A percentile compares a stretch with the other conserved stretches of the same genome.
These are phyloP conservation scores for Mucor plumbeus DNA, from an alignment of 371 early-diverging fungal species.

Conservation along the genomic window DNA sequence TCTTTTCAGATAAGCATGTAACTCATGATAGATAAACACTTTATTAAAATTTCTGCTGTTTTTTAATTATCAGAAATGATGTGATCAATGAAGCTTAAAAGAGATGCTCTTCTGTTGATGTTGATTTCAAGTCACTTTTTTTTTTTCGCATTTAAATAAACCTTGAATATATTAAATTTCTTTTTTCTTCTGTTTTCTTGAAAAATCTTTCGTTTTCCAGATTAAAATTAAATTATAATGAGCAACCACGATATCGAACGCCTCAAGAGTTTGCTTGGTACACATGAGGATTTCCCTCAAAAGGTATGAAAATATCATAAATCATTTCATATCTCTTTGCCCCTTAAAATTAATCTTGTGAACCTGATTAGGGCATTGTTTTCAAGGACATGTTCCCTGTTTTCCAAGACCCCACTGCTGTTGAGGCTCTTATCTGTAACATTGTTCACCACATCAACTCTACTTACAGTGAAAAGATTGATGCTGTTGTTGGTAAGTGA, in stretches of 20 bases:
- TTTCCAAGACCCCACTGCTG: conserved; percentile 93
- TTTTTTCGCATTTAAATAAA: neutral
- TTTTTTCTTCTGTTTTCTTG: neutral
- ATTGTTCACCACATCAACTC: conserved; percentile 83
- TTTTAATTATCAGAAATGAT: neutral
- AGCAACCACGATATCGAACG: conserved; percentile 56
- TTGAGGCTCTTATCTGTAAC: conserved; percentile 87
- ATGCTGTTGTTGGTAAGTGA: conserved; percentile 84
- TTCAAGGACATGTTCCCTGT: conserved; percentile 97
- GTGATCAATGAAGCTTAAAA: neutral
- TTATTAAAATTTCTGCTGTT: neutral
- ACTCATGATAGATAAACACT: neutral
- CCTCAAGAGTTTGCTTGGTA: conserved; percentile 70
- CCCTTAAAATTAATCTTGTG: neutral
- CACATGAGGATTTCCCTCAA: conserved; percentile 85
- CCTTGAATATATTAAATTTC: neutral
- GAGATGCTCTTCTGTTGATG: neutral
- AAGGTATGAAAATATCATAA: conserved; percentile 51
- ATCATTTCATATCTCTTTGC: too few species aligned
- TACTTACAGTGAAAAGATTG: conserved; percentile 72
- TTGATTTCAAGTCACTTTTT: conserved; percentile 6
- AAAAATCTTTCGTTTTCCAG: neutral
- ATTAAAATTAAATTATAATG: conserved; percentile 22
- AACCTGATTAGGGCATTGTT: conserved; percentile 69
- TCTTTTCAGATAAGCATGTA: neutral